These are phyloP conservation scores for Selaginella moellendorffii DNA, from an alignment of 75 land plant species.

Conservation along the genomic window DNA sequence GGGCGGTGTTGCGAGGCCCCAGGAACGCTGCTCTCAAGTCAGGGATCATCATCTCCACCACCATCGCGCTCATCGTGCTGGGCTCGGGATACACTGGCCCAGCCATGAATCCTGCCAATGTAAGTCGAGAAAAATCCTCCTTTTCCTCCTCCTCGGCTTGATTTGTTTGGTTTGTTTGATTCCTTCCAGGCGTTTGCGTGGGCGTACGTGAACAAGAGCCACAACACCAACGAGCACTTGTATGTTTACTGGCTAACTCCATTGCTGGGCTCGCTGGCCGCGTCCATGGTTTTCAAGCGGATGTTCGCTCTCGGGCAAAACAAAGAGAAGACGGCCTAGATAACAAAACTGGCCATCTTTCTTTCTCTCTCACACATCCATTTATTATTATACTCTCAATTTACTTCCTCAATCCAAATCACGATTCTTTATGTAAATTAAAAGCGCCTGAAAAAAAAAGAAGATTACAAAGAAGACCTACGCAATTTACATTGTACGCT, in stretches of 20 bases:
- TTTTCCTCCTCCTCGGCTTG: background rate
- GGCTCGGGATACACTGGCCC: slow-evolving; percentile 77
- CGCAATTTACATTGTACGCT: too few relatives aligned
- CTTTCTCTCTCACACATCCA: too few relatives aligned
- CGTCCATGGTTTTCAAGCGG: slow-evolving; percentile 3
- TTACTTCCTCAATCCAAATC: too few relatives aligned
- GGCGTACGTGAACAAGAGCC: slow-evolving; percentile 8
- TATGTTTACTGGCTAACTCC: slow-evolving; percentile 16
- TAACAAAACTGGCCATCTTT: too few relatives aligned
- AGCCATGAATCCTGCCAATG: slow-evolving; percentile 90
- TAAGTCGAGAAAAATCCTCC: slow-evolving; percentile 26
- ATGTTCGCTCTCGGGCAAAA: slow-evolving; percentile 2
- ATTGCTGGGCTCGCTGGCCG: background rate
- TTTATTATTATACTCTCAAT: too few relatives aligned
- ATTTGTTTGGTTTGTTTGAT: background rate
- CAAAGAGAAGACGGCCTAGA: slow-evolving; percentile 16
- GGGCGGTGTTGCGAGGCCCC: slow-evolving; percentile 35
- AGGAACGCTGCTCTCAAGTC: slow-evolving; percentile 39
- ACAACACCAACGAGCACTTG: slow-evolving; percentile 4
- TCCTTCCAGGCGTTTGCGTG: slow-evolving; percentile 13
- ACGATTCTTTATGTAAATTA: background rate
- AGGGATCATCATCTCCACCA: slow-evolving; percentile 40
- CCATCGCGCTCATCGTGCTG: slow-evolving; percentile 33
- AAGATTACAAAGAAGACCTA: too few relatives aligned
- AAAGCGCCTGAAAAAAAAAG: background rate